Conservation (phyloP, 495 filamentous ascomycete species). For the Penicillium roqueforti region DNA sequence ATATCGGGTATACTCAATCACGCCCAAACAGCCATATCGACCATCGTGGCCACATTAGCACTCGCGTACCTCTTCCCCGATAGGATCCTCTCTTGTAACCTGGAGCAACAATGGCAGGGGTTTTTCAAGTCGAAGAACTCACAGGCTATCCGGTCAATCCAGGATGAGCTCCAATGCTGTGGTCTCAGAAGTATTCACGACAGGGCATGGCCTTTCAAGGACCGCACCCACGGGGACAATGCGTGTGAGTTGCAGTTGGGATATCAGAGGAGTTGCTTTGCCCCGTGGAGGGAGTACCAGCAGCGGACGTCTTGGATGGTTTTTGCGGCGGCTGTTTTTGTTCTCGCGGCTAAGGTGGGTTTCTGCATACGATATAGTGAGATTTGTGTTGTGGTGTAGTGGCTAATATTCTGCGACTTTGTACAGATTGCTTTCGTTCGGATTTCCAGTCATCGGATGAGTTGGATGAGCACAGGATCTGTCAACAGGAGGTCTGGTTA, state of each 20-base stretch:
- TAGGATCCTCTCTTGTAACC: slow-evolving; percentile 43
- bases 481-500: no score
- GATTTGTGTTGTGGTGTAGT: no score
- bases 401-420: no score
- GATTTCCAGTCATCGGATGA: no score
- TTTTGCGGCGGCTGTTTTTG: slow-evolving; percentile 24
- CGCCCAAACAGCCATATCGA: slow-evolving; percentile 45
- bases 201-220: slow-evolving; percentile 55
- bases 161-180: slow-evolving; percentile 63
- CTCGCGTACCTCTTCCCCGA: slow-evolving; percentile 50
- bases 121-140: slow-evolving; percentile 48
- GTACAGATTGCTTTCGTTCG: no score
- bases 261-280: slow-evolving; percentile 26
- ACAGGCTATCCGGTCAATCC: slow-evolving; percentile 53
- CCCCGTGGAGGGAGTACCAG: slow-evolving; percentile 25
- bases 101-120: slow-evolving; percentile 51
- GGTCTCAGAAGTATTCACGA: slow-evolving; percentile 54
- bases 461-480: no score
- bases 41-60: slow-evolving; percentile 52
- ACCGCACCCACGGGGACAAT: slow-evolving; percentile 26
- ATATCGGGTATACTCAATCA: slow-evolving; percentile 17
- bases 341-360: background rate
- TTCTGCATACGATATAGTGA: no score
- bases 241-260: slow-evolving; percentile 28
- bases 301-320: slow-evolving; percentile 24